Evolutionary conservation across 2,329 filamentous ascomycete species (phyloP), one percentile per base, ranked within the genome.

Genomic region (Hypomyces rosellus): DNA sequence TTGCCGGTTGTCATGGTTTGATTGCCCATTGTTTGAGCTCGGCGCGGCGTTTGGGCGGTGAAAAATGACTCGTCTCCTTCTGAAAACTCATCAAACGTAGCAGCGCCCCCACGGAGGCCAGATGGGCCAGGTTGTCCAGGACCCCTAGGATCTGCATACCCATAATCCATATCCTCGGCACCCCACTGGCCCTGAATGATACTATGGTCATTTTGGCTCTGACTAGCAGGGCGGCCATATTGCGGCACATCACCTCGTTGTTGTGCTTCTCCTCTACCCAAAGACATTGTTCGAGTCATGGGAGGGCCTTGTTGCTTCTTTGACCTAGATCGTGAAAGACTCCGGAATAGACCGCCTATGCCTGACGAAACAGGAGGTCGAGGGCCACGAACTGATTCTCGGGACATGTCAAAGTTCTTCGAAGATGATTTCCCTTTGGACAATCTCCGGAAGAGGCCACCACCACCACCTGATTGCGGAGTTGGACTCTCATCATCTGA

Each of bases 11-110:
- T 50, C 41, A 46, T 55, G 6, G 61, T 50, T 45, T 57, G 60
- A 43, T 58, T 57, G 14, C 58, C 62, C 47, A 65, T 50, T 3
- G 65, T 65, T 34, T 68, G 61, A 5, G 62, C 59, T 48, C 63
- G 56, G 8, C 61, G 64, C 9, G 61, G 60, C 11, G 69, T 63
- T 9, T 64, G 66, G 5, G 74, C 70, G 3, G 71, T 77, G 59
- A 84, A 85, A 52, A 77, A 75, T 4, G 72, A 69, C 50, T 84
- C 81, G 53, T 84, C 80, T 11, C 78, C 80, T 2, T 72, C 70
- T 1, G 70, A 69, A 58, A 73, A 82, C 57, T 82, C 80, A 13
- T 70, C 69, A 30, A 71, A 65, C 34, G 67, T 65, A n/a, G 66
- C 65, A 15, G 66, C 68, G 37, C 74, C 74, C 4, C 70, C 70